phyloP scores from a whole-genome alignment of 2,329 filamentous ascomycete species.

The Didymella segeticola region DNA sequence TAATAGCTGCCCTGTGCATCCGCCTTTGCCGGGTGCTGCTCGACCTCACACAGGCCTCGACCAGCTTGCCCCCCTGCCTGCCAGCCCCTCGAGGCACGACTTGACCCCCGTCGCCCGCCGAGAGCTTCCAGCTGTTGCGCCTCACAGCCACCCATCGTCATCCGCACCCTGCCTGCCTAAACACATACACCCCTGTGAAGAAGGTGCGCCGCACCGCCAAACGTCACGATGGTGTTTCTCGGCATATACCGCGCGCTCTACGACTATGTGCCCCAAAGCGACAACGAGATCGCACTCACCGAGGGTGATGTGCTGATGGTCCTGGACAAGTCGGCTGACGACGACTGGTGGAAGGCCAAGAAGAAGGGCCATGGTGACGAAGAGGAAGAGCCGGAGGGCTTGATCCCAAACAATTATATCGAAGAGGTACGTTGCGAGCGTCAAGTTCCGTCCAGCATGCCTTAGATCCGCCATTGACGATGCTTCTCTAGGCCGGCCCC shows the following conservation, averaged over 20 bases:
- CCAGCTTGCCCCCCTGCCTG: slow-evolving; percentile 18
- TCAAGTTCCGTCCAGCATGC: background rate
- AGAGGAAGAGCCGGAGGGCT: slow-evolving; percentile 86
- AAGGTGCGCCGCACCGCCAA: slow-evolving; percentile 15
- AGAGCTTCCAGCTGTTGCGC: slow-evolving; percentile 10
- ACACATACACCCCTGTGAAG: background rate
- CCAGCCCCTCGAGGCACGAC: slow-evolving; percentile 14
- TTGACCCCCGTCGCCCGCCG: slow-evolving; percentile 17
- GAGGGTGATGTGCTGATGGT: slow-evolving; percentile 92
- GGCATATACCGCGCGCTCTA: slow-evolving; percentile 91
- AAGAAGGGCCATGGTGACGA: slow-evolving; percentile 81
- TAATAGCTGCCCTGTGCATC: background rate
- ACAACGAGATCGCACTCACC: slow-evolving; percentile 81
- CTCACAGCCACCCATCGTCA: slow-evolving; percentile 12
- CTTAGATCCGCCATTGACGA: slow-evolving; percentile 11
- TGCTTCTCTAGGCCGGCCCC: slow-evolving; percentile 64
- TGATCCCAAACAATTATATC: slow-evolving; percentile 94
- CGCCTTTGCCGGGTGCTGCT: slow-evolving; percentile 1
- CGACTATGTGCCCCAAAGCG: slow-evolving; percentile 87
- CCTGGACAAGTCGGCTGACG: slow-evolving; percentile 75
- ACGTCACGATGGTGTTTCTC: slow-evolving; percentile 78
- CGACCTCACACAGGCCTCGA: slow-evolving; percentile 8
- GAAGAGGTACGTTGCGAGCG: slow-evolving; percentile 74
- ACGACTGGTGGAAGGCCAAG: slow-evolving; percentile 96
- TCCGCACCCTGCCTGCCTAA: slow-evolving; percentile 5